phyloP scores from a whole-genome alignment of 768 basidiomycete genomes.

The Hypholoma sublateritium region DNA sequence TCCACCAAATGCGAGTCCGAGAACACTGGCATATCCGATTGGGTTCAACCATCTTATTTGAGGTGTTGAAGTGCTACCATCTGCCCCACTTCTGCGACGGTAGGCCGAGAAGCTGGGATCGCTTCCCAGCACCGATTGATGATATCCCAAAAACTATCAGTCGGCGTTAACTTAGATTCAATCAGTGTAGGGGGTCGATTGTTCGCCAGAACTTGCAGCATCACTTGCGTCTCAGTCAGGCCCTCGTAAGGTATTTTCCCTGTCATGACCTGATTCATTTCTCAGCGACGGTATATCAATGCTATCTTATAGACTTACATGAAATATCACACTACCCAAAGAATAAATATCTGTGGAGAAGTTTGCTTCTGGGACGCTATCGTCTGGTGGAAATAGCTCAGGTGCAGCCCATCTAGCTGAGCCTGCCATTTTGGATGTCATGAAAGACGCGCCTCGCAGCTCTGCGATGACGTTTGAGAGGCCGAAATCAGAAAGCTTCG shows the following conservation, averaged over 20 bases:
- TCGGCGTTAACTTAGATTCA: background rate
- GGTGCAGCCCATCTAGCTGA: slow-evolving; percentile 35
- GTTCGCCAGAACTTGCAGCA: background rate
- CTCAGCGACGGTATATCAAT: background rate
- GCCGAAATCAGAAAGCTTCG: slow-evolving; percentile 36
- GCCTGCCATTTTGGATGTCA: slow-evolving; percentile 28
- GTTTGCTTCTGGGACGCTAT: slow-evolving; percentile 11
- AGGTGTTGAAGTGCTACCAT: background rate
- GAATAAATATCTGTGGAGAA: slow-evolving; percentile 34
- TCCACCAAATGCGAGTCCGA: too few relatives aligned
- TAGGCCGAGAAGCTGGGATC: background rate
- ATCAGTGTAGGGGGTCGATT: background rate
- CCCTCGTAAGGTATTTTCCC: background rate
- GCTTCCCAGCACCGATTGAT: background rate
- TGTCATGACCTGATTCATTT: background rate
- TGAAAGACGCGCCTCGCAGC: slow-evolving; percentile 18
- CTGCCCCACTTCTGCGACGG: background rate
- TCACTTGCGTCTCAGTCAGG: background rate
- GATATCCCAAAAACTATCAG: background rate
- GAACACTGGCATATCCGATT: too few relatives aligned
- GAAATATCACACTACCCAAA: slow-evolving; percentile 32
- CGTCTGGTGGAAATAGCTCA: slow-evolving; percentile 21
- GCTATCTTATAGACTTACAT: slow-evolving; percentile 5
- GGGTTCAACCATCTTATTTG: too few relatives aligned
- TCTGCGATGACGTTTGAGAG: slow-evolving; percentile 27